Percentiles rank a stretch among this genome's conserved stretches.
Evolutionary conservation across 176 grass and related monocot genomes (phyloP).

Genomic region (Musa itinerans): DNA sequence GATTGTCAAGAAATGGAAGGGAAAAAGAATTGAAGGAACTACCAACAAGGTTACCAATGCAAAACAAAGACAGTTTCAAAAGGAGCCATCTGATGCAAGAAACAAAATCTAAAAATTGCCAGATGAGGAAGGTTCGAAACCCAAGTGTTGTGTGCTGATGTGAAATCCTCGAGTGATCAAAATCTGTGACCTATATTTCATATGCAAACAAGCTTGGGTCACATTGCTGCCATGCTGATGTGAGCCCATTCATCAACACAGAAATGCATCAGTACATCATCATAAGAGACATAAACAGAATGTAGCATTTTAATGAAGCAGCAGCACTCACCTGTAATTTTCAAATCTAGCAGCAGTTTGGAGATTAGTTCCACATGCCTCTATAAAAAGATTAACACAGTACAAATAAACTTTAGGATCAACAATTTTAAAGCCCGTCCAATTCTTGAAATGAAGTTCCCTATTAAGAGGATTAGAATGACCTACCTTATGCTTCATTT

Average conservation of each 20-base stretch:
- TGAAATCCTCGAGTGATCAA: neutral
- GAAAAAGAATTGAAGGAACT: too few species aligned
- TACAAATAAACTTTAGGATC: conserved; percentile 51
- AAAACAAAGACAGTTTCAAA: too few species aligned
- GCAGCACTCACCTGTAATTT: conserved; percentile 77
- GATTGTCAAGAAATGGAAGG: too few species aligned
- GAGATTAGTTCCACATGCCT: conserved; percentile 69
- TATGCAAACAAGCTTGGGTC: neutral
- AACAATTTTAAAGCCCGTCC: conserved; percentile 32
- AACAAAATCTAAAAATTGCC: too few species aligned
- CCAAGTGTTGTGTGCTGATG: neutral
- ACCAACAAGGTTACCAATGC: too few species aligned
- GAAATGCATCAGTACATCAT: neutral
- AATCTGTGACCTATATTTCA: neutral
- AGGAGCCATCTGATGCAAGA: too few species aligned
- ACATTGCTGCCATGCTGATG: neutral
- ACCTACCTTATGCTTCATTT: conserved; percentile 69
- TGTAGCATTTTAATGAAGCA: conserved; percentile 4
- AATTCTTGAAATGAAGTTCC: conserved; percentile 43
- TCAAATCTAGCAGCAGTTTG: conserved; percentile 76
- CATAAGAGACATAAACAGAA: conserved; percentile 4
- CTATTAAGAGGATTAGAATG: conserved; percentile 20
- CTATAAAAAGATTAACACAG: conserved; percentile 81
- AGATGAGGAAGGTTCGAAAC: neutral
- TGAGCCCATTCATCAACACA: neutral